Conservation (phyloP, 2,329 filamentous ascomycete genomes). For the Paecilomyces formosus region DNA sequence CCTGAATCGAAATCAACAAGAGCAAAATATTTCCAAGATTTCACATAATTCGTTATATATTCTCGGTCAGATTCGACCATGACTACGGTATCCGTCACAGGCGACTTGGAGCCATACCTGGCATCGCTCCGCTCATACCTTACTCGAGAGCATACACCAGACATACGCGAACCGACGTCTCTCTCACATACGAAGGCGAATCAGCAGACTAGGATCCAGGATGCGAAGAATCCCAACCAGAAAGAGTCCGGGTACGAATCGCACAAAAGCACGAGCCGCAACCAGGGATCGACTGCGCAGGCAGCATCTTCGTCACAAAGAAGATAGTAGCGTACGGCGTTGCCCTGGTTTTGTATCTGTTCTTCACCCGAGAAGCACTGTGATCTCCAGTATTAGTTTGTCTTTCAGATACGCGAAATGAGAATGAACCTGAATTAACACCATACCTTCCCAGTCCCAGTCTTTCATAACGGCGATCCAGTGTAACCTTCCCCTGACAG, state of each 20-base stretch:
- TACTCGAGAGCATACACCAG: background rate
- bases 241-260: slow-evolving; percentile 28
- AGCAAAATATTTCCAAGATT: background rate
- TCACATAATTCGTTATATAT: background rate
- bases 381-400: background rate
- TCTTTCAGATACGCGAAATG: background rate
- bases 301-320: background rate
- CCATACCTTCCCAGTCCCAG: slow-evolving; percentile 64
- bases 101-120: slow-evolving; percentile 21
- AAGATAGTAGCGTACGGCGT: background rate
- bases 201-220: background rate
- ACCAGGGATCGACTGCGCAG: background rate
- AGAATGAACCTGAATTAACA: background rate
- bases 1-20: background rate
- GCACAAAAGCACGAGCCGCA: background rate
- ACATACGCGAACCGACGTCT: background rate
- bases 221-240: slow-evolving; percentile 9
- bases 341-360: background rate
- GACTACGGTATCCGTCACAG: slow-evolving; percentile 23
- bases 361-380: background rate
- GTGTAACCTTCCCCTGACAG: slow-evolving; percentile 58
- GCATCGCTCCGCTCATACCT: slow-evolving; percentile 22
- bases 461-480: slow-evolving; percentile 67
- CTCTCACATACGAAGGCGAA: background rate
- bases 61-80: slow-evolving; percentile 9